These are phyloP conservation scores for Lolium rigidum DNA, from an alignment of 176 grass and related monocot species.

Conservation along the genomic window DNA sequence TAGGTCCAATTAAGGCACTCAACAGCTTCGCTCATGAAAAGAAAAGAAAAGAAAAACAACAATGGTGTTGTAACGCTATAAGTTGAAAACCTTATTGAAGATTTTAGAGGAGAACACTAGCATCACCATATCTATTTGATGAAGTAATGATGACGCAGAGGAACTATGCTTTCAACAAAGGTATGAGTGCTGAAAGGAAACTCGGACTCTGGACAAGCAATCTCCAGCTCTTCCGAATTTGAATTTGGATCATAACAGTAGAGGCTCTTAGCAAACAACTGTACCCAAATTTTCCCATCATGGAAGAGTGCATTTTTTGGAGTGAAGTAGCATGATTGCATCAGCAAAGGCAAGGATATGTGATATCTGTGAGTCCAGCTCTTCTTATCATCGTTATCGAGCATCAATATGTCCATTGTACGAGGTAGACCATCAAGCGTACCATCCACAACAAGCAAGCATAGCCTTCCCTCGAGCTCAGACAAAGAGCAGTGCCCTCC, in stretches of 20 bases:
- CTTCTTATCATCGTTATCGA: constrained; percentile 34
- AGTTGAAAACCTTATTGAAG: constrained; percentile 31
- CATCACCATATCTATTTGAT: constrained; percentile 49
- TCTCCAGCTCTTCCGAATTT: constrained; percentile 46
- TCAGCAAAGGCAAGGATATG: constrained; percentile 50
- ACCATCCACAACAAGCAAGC: constrained; percentile 63
- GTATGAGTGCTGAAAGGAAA: constrained; percentile 62
- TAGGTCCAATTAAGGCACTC: background rate
- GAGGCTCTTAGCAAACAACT: constrained; percentile 55
- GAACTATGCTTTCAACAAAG: constrained; percentile 58
- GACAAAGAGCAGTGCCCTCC: constrained; percentile 67
- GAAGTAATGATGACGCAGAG: constrained; percentile 48
- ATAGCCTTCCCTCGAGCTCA: constrained; percentile 51
- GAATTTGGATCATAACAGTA: constrained; percentile 60
- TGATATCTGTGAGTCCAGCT: constrained; percentile 51
- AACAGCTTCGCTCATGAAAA: constrained; percentile 32
- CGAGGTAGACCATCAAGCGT: constrained; percentile 41
- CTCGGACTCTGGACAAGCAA: constrained; percentile 49
- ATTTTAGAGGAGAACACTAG: background rate
- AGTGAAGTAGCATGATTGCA: constrained; percentile 63
- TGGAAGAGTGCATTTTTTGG: constrained; percentile 53
- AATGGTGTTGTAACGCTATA: constrained; percentile 2
- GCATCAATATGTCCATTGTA: constrained; percentile 61
- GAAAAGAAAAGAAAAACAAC: constrained; percentile 4
- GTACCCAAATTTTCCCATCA: constrained; percentile 62